phyloP scores from a whole-genome alignment of 371 early-diverging fungal genomes.

The Mortierella sp. region DNA sequence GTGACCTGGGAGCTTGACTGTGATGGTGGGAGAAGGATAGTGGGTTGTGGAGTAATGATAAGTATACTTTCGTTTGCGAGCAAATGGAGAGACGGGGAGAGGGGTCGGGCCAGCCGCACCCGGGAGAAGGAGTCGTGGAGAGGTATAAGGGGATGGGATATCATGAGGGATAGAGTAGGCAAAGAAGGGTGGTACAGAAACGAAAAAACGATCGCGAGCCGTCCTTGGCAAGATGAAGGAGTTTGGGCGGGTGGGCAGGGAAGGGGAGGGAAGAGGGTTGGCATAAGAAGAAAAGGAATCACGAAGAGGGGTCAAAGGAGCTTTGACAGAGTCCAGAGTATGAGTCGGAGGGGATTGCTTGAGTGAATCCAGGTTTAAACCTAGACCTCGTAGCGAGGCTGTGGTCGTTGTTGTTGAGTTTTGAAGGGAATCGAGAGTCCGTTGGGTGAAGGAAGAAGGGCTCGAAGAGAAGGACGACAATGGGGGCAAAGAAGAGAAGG shows the following conservation, averaged over 20 bases:
- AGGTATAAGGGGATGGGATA: conserved; percentile 50
- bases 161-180: conserved; percentile 58
- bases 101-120: conserved; percentile 48
- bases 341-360: conserved; percentile 12
- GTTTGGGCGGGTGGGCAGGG: conserved; percentile 31
- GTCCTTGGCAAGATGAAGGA: conserved; percentile 37
- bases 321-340: conserved; percentile 24
- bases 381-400: conserved; percentile 18
- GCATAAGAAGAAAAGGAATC: conserved; percentile 21
- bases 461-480: conserved; percentile 17
- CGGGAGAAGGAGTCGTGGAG: conserved; percentile 51
- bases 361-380: conserved; percentile 23
- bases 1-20: conserved; percentile 45
- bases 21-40: conserved; percentile 33
- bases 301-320: conserved; percentile 34
- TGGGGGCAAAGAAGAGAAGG: conserved; percentile 13
- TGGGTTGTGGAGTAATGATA: conserved; percentile 26
- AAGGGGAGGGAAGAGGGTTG: conserved; percentile 22
- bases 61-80: conserved; percentile 54
- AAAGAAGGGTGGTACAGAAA: conserved; percentile 53
- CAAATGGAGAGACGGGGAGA: conserved; percentile 51
- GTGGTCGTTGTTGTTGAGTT: background rate
- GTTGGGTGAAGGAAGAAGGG: background rate
- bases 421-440: background rate
- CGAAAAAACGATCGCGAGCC: conserved; percentile 37